Percentiles rank a stretch among this genome's conserved stretches.
Conservation (phyloP, 257 asterid species). For the Plantago elongata region DNA sequence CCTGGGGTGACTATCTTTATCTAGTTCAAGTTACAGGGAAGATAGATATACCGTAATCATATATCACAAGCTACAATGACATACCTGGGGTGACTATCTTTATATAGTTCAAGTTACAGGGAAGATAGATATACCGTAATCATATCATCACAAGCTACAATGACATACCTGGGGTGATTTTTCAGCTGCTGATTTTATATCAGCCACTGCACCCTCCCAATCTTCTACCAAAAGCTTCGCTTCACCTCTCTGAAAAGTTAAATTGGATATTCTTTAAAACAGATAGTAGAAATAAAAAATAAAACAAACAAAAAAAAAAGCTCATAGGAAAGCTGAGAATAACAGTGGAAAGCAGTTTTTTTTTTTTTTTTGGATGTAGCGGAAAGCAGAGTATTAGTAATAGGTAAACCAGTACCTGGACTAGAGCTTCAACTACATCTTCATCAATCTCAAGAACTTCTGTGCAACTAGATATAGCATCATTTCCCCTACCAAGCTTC, state of each 20-base stretch:
- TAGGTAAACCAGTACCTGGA: constrained; percentile 48
- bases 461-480: constrained; percentile 72
- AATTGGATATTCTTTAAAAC: constrained; percentile 4
- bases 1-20: too few relatives aligned
- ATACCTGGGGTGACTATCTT: constrained; percentile 94
- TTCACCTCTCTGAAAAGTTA: constrained; percentile 71
- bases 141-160: background rate
- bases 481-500: constrained; percentile 88
- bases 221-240: constrained; percentile 85
- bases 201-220: constrained; percentile 96
- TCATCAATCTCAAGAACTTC: constrained; percentile 77
- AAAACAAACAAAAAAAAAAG: background rate
- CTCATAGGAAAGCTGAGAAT: background rate
- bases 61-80: constrained; percentile 8
- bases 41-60: background rate
- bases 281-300: constrained; percentile 11
- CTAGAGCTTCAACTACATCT: constrained; percentile 79
- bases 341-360: too few relatives aligned
- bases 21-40: too few relatives aligned
- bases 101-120: too few relatives aligned
- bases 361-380: too few relatives aligned
- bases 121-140: too few relatives aligned
- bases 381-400: background rate
- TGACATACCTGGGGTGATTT: constrained; percentile 81
- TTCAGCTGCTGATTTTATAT: constrained; percentile 80